Percentiles rank a stretch among this genome's conserved stretches.
phyloP scores from a whole-genome alignment of 2,329 filamentous ascomycete species.

The Phaeosphaeriaceae sp. region DNA sequence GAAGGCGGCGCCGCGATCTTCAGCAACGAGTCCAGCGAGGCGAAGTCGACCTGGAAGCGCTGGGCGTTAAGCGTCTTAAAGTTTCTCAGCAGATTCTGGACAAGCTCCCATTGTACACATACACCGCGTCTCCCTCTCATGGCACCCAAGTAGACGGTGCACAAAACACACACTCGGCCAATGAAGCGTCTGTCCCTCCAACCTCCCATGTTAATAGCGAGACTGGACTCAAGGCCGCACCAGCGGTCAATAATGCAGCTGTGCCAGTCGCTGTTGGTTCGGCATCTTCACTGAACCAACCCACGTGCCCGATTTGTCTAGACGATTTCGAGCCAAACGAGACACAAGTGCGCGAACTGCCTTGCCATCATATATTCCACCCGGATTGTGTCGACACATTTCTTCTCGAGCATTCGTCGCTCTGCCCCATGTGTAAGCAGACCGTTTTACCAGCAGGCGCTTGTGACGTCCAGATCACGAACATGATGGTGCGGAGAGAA shows the following conservation, averaged over 20 bases:
- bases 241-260: constrained; percentile 24
- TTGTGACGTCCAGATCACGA: constrained; percentile 64
- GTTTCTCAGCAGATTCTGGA: constrained; percentile 76
- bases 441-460: constrained; percentile 75
- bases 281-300: constrained; percentile 66
- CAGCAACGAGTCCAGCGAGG: constrained; percentile 75
- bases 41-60: constrained; percentile 83
- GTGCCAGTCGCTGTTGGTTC: constrained; percentile 16
- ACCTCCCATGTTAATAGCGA: constrained; percentile 21
- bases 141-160: background rate
- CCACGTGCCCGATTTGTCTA: constrained; percentile 88
- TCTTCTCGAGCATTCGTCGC: constrained; percentile 76
- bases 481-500: constrained; percentile 85
- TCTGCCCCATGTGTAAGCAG: constrained; percentile 91
- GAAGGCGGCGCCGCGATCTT: constrained; percentile 71
- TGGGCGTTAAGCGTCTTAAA: constrained; percentile 82
- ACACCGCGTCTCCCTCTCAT: constrained; percentile 51
- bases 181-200: too few relatives aligned
- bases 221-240: constrained; percentile 20
- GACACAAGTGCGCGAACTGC: constrained; percentile 81
- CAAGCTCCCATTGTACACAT: constrained; percentile 79
- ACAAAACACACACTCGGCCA: too few relatives aligned
- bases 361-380: constrained; percentile 93
- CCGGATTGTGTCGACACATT: constrained; percentile 90
- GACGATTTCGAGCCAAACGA: constrained; percentile 75